Conservation (phyloP, 139 green algal genomes). For the Diplosphaera chodatii region DNA sequence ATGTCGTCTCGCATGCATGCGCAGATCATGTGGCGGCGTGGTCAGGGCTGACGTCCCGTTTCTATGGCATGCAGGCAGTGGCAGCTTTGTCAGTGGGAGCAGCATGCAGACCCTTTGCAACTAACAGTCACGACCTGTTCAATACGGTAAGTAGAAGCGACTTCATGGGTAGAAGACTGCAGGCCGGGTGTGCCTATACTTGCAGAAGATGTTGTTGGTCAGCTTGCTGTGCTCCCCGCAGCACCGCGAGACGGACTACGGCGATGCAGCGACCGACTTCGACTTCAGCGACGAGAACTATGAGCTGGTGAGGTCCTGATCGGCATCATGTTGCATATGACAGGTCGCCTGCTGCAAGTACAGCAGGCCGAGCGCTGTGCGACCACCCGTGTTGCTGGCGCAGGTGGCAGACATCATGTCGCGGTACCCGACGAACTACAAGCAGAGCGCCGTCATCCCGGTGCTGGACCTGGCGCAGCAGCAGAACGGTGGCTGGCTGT, state of each 20-base stretch:
- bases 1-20: too few species aligned
- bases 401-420: slow-evolving; percentile 69
- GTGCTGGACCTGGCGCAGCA: slow-evolving; percentile 97
- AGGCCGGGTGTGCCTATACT: too few species aligned
- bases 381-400: not conserved
- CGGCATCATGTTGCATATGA: too few species aligned
- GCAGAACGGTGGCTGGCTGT: slow-evolving; percentile 90
- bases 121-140: slow-evolving; percentile 87
- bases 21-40: too few species aligned
- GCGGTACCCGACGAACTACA: slow-evolving; percentile 94
- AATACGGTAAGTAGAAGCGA: slow-evolving; percentile 59
- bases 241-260: slow-evolving; percentile 67
- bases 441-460: slow-evolving; percentile 87
- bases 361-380: too few species aligned
- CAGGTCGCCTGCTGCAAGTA: too few species aligned
- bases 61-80: too few species aligned
- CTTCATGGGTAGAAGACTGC: too few species aligned
- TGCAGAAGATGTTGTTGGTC: too few species aligned
- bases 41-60: too few species aligned
- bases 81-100: not conserved
- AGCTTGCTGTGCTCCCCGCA: slow-evolving; percentile 14
- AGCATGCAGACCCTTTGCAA: slow-evolving; percentile 49
- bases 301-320: slow-evolving; percentile 47
- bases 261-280: slow-evolving; percentile 75
- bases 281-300: slow-evolving; percentile 80